A percentile compares a stretch with the other conserved stretches of the same genome.
These are phyloP conservation scores for Sambucus nigra DNA, from an alignment of 129 eudicot species.

Conservation along the genomic window DNA sequence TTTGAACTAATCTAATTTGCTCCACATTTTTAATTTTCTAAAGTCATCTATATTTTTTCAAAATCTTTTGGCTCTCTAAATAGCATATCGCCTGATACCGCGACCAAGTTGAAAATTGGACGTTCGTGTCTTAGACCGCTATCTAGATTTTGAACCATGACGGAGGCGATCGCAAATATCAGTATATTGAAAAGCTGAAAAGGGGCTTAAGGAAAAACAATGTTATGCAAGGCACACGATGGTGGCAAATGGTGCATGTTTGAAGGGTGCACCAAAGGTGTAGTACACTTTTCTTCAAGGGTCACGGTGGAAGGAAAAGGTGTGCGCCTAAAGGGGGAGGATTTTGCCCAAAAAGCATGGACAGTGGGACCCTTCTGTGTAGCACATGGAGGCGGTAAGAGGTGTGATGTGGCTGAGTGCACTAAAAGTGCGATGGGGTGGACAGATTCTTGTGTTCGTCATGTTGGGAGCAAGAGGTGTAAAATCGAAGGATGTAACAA, in stretches of 20 bases:
- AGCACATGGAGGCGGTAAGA: conserved; percentile 96
- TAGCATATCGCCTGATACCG: too few relatives aligned
- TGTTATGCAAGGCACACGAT: conserved; percentile 97
- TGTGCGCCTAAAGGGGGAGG: conserved; percentile 79
- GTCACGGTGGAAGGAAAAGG: conserved; percentile 96
- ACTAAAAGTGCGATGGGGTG: conserved; percentile 91
- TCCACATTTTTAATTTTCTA: too few relatives aligned
- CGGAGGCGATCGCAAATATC: conserved; percentile 75
- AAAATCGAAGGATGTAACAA: conserved; percentile 66
- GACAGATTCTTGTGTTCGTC: conserved; percentile 87
- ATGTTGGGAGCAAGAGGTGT: conserved; percentile 96
- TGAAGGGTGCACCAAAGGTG: conserved; percentile 87
- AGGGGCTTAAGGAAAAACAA: conserved; percentile 96
- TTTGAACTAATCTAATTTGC: too few relatives aligned
- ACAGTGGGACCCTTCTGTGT: conserved; percentile 90
- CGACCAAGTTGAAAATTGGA: too few relatives aligned
- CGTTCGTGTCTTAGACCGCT: too few relatives aligned
- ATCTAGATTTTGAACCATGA: too few relatives aligned
- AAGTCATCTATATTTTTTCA: too few relatives aligned
- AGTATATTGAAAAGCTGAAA: conserved; percentile 55
- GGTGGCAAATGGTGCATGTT: conserved; percentile 86
- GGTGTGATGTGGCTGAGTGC: conserved; percentile 78
- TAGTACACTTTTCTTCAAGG: conserved; percentile 83
- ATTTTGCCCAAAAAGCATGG: conserved; percentile 87
- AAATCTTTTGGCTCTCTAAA: too few relatives aligned